These are phyloP conservation scores for Nemania abortiva DNA, from an alignment of 2,329 filamentous ascomycete genomes.

Conservation along the genomic window DNA sequence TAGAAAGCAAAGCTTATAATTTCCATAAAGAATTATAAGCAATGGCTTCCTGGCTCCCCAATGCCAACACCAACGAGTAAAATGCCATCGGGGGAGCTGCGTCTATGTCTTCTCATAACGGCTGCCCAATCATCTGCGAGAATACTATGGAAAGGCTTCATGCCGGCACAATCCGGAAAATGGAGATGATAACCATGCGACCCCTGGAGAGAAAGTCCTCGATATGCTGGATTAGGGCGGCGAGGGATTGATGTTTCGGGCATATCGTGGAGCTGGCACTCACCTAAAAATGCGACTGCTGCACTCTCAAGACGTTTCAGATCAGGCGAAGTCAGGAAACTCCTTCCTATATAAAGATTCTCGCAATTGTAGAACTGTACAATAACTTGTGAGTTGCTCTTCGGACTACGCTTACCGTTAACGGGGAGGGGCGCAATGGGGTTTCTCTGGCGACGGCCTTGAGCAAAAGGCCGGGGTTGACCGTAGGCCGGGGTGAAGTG, in stretches of 20 bases:
- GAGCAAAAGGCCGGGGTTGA: slow-evolving; percentile 11
- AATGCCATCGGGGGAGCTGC: neutral
- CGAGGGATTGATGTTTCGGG: neutral
- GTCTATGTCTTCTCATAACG: slow-evolving; percentile 20
- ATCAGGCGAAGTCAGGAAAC: slow-evolving; percentile 13
- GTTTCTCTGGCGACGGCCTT: neutral
- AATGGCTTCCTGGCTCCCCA: slow-evolving; percentile 12
- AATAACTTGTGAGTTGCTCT: neutral
- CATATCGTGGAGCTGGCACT: slow-evolving; percentile 28
- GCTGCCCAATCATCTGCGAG: slow-evolving; percentile 24
- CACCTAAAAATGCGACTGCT: slow-evolving; percentile 33
- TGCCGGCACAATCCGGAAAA: slow-evolving; percentile 27
- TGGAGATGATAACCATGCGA: slow-evolving; percentile 31
- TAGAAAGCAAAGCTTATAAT: neutral
- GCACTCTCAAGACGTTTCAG: slow-evolving; percentile 15
- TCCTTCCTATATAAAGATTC: slow-evolving; percentile 7
- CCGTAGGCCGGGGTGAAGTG: slow-evolving; percentile 32
- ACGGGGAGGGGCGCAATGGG: neutral
- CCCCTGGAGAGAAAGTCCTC: slow-evolving; percentile 22
- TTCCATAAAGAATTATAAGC: slow-evolving; percentile 4
- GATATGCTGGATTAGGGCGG: slow-evolving; percentile 28
- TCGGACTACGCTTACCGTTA: neutral
- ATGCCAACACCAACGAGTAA: slow-evolving; percentile 36
- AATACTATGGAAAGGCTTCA: neutral
- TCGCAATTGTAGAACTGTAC: slow-evolving; percentile 35